Evolutionary conservation across 805 yeast species (phyloP).

Genomic region (Kluyveromyces dobzhanskii): DNA sequence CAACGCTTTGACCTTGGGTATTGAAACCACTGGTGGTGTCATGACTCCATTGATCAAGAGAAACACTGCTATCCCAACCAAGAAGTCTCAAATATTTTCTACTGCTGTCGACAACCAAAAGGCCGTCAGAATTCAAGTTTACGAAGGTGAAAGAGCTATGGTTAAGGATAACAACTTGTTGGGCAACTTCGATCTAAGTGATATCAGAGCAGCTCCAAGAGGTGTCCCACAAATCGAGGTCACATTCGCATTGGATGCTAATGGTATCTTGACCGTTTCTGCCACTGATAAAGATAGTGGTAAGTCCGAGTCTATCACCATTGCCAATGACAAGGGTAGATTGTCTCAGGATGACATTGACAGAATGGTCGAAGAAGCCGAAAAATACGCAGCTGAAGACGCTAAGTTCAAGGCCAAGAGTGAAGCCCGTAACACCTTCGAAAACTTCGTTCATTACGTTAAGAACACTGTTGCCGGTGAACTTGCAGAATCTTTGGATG

Average conservation of each 20-base stretch:
- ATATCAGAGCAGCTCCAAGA: conserved; percentile 80
- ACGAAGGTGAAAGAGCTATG: conserved; percentile 93
- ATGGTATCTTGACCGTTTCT: conserved; percentile 92
- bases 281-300: conserved; percentile 95
- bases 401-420: conserved; percentile 73
- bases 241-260: conserved; percentile 93
- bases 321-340: conserved; percentile 92
- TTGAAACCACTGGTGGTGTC: conserved; percentile 95
- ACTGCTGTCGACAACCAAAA: conserved; percentile 96
- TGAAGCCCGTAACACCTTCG: conserved; percentile 80
- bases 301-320: conserved; percentile 81
- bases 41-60: conserved; percentile 93
- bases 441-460: conserved; percentile 79
- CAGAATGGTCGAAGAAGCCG: conserved; percentile 97
- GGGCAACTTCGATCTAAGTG: conserved; percentile 92
- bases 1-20: conserved; percentile 89
- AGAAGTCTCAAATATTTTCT: conserved; percentile 90
- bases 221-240: conserved; percentile 82
- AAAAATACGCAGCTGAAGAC: conserved; percentile 88
- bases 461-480: conserved; percentile 59
- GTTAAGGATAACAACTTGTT: conserved; percentile 92
- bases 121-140: conserved; percentile 88
- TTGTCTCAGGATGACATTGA: conserved; percentile 89
- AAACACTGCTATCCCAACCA: conserved; percentile 92
- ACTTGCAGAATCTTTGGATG: conserved; percentile 72